Conservation (phyloP, 2,329 filamentous ascomycete genomes). For the Lasiodiplodia hormozganensis region DNA sequence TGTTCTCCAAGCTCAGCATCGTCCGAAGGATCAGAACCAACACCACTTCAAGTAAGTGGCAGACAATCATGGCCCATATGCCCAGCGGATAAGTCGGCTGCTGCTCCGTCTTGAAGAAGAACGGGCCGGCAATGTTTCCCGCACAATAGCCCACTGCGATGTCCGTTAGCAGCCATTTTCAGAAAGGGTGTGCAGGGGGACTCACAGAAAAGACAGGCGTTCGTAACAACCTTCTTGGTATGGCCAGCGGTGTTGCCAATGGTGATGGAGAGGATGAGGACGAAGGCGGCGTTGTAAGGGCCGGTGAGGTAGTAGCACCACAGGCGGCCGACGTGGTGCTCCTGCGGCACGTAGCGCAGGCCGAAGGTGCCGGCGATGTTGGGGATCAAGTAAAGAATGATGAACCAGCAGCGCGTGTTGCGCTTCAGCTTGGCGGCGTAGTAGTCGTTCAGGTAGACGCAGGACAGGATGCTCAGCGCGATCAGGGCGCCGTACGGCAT, state of each 20-base stretch:
- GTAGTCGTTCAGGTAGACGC: slow-evolving; percentile 30
- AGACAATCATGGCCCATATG: slow-evolving; percentile 65
- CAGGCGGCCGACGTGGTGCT: slow-evolving; percentile 61
- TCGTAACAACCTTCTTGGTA: slow-evolving; percentile 64
- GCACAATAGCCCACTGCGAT: slow-evolving; percentile 61
- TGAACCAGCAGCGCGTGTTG: slow-evolving; percentile 30
- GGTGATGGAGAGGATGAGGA: slow-evolving; percentile 57
- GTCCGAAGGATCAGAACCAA: slow-evolving; percentile 55
- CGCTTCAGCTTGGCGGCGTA: slow-evolving; percentile 15
- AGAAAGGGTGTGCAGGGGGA: too few relatives aligned
- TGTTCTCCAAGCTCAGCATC: slow-evolving; percentile 58
- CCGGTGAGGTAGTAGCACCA: slow-evolving; percentile 66
- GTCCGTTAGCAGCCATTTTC: neutral
- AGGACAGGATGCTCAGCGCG: slow-evolving; percentile 36
- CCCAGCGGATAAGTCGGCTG: slow-evolving; percentile 58
- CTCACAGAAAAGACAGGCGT: slow-evolving; percentile 61
- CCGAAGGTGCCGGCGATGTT: slow-evolving; percentile 67
- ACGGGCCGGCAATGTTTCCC: slow-evolving; percentile 68
- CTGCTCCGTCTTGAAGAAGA: slow-evolving; percentile 67
- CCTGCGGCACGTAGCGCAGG: slow-evolving; percentile 59
- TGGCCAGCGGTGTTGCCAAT: slow-evolving; percentile 54
- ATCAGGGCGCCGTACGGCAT: slow-evolving; percentile 38
- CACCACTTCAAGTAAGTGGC: slow-evolving; percentile 59
- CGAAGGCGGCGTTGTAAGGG: slow-evolving; percentile 62
- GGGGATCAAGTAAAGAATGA: slow-evolving; percentile 36